A percentile compares a stretch with the other conserved stretches of the same genome.
These are phyloP conservation scores for Fusarium falciforme DNA, from an alignment of 2,329 filamentous ascomycete species.

Conservation along the genomic window DNA sequence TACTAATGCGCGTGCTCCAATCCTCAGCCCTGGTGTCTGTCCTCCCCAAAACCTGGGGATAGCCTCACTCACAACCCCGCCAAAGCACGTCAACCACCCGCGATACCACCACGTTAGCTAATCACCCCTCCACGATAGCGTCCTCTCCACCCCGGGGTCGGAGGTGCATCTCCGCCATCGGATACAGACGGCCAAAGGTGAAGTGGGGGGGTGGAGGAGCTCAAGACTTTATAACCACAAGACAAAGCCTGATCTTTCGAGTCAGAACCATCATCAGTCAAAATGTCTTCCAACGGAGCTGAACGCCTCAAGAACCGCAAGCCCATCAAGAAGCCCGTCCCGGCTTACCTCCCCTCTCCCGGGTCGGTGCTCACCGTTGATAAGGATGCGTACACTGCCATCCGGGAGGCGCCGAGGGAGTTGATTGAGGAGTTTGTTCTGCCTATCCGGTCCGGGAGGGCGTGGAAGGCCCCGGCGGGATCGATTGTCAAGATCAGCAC, in stretches of 20 bases:
- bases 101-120: not conserved
- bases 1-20: not conserved
- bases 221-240: conserved; percentile 13
- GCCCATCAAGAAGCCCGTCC: conserved; percentile 59
- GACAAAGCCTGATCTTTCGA: not conserved
- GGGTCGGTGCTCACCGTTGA: conserved; percentile 59
- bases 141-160: not conserved
- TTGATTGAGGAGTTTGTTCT: conserved; percentile 68
- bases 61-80: not conserved
- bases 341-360: conserved; percentile 59
- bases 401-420: conserved; percentile 62
- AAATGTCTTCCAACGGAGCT: conserved; percentile 42
- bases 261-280: not conserved
- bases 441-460: conserved; percentile 78
- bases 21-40: not conserved
- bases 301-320: conserved; percentile 56
- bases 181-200: conserved; percentile 19
- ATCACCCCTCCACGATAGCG: not conserved
- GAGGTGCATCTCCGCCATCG: conserved; percentile 19
- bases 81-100: not conserved
- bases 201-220: conserved; percentile 32
- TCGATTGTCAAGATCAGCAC: conserved; percentile 79
- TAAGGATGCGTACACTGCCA: conserved; percentile 66
- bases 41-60: not conserved
- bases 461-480: conserved; percentile 77